phyloP scores from a whole-genome alignment of 2,329 filamentous ascomycete species.

The Colletotrichum coccodes region DNA sequence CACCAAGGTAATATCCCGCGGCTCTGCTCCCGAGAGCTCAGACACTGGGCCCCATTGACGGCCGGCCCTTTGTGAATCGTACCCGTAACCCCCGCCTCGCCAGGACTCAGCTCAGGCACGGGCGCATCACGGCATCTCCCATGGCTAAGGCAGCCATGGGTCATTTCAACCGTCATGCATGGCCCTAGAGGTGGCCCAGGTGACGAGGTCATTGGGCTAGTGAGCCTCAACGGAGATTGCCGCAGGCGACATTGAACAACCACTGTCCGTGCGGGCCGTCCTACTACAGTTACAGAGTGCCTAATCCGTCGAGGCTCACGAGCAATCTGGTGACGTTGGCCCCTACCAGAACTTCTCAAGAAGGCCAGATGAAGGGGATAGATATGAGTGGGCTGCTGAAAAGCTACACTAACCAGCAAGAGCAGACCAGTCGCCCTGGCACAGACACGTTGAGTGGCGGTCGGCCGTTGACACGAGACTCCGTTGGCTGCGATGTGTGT shows the following conservation, averaged over 20 bases:
- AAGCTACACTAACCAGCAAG: too few species aligned
- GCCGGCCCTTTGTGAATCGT: constrained; percentile 6
- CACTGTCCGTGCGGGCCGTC: constrained; percentile 23
- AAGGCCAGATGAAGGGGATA: background rate
- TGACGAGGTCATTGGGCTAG: constrained; percentile 6
- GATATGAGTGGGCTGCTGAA: too few species aligned
- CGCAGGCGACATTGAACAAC: constrained; percentile 18
- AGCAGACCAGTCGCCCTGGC: background rate
- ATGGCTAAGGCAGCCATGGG: constrained; percentile 9
- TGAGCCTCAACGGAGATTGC: constrained; percentile 30
- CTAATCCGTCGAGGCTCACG: constrained; percentile 20
- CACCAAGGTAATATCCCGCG: constrained; percentile 20
- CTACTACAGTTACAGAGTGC: constrained; percentile 17
- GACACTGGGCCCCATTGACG: constrained; percentile 25
- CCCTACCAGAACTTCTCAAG: background rate
- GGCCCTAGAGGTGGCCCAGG: constrained; percentile 4
- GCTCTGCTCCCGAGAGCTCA: constrained; percentile 31
- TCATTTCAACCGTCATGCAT: constrained; percentile 27
- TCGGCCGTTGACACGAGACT: constrained; percentile 11
- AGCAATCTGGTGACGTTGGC: constrained; percentile 25
- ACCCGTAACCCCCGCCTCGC: constrained; percentile 17
- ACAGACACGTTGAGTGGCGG: constrained; percentile 10
- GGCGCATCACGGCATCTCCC: constrained; percentile 18
- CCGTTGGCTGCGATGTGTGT: background rate
- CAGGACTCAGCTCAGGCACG: constrained; percentile 25